Conservation (phyloP, 768 basidiomycete genomes). For the Sarcomyxa edulis region DNA sequence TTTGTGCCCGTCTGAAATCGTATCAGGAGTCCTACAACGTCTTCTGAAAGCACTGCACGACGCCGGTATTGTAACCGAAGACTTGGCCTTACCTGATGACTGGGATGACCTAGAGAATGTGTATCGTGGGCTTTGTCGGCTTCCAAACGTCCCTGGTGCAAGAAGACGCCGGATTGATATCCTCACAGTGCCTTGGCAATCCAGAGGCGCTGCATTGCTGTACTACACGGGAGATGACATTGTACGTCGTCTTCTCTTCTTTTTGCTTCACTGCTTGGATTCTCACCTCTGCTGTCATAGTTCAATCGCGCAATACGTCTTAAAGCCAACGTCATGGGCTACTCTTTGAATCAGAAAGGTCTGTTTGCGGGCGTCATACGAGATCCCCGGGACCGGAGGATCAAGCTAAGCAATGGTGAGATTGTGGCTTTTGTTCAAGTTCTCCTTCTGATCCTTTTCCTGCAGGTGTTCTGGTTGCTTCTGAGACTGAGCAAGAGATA, state of each 20-base stretch:
- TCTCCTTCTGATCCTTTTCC: background rate
- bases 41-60: conserved; percentile 54
- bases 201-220: conserved; percentile 79
- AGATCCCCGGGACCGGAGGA: conserved; percentile 54
- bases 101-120: conserved; percentile 63
- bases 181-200: conserved; percentile 73
- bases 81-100: conserved; percentile 69
- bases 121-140: conserved; percentile 77
- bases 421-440: background rate
- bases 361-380: conserved; percentile 70
- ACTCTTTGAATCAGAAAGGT: conserved; percentile 85
- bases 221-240: conserved; percentile 96
- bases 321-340: conserved; percentile 78
- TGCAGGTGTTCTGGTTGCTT: conserved; percentile 65
- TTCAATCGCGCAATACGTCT: conserved; percentile 87
- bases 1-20: conserved; percentile 3
- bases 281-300: conserved; percentile 29
- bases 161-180: conserved; percentile 80
- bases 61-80: conserved; percentile 69
- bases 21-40: conserved; percentile 51
- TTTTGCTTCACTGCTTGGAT: conserved; percentile 1
- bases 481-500: conserved; percentile 84
- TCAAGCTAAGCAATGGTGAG: conserved; percentile 59
- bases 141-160: conserved; percentile 35
- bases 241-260: conserved; percentile 36